phyloP scores from a whole-genome alignment of 257 asterid genomes.

The Datura wrightii region DNA sequence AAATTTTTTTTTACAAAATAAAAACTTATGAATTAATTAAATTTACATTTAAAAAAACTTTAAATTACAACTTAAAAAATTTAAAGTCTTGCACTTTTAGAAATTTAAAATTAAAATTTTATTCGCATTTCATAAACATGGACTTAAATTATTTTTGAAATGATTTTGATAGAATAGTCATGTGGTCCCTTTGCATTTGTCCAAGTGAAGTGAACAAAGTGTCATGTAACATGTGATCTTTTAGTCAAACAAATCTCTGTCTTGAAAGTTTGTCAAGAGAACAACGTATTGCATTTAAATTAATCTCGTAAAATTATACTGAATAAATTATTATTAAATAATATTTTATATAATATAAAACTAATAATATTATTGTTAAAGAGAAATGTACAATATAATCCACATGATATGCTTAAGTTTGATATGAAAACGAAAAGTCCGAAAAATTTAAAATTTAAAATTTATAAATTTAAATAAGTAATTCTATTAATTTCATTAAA shows the following conservation, averaged over 20 bases:
- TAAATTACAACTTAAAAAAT: too few relatives aligned
- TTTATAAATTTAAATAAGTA: too few relatives aligned
- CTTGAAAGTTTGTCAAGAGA: neutral
- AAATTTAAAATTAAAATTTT: too few relatives aligned
- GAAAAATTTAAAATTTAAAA: neutral
- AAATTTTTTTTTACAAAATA: too few relatives aligned
- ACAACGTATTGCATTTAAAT: neutral
- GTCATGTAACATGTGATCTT: neutral
- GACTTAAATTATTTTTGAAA: too few relatives aligned
- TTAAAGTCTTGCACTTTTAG: too few relatives aligned
- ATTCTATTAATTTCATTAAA: too few relatives aligned
- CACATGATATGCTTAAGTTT: neutral
- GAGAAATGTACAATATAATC: neutral
- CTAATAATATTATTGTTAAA: neutral
- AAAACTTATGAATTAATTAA: too few relatives aligned
- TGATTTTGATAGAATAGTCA: too few relatives aligned
- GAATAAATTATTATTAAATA: neutral
- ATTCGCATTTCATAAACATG: too few relatives aligned
- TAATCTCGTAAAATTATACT: too few relatives aligned
- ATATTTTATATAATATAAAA: neutral
- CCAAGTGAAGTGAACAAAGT: neutral
- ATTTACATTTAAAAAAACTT: too few relatives aligned
- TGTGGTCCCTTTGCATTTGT: neutral
- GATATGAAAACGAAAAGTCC: neutral
- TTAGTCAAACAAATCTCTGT: neutral